Percentiles rank a stretch among this genome's conserved stretches.
These are phyloP conservation scores for Aspergillus ruber DNA, from an alignment of 2,329 filamentous ascomycete species.

Conservation along the genomic window DNA sequence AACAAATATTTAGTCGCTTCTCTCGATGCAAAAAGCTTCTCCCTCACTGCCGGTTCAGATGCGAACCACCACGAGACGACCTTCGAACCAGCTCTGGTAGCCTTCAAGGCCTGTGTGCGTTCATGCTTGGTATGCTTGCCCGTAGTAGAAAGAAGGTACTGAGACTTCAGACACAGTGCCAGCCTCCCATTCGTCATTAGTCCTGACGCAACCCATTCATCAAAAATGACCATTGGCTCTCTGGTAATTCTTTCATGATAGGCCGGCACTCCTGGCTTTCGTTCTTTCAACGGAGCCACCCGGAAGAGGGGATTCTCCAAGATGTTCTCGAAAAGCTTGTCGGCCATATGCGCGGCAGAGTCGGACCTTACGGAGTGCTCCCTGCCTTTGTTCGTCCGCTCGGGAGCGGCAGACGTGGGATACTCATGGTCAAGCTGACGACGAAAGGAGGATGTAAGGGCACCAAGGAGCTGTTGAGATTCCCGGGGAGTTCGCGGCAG, in stretches of 20 bases:
- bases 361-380: slow-evolving; percentile 15
- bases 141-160: slow-evolving; percentile 24
- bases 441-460: slow-evolving; percentile 59
- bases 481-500: slow-evolving; percentile 51
- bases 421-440: slow-evolving; percentile 56
- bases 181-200: slow-evolving; percentile 21
- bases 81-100: slow-evolving; percentile 27
- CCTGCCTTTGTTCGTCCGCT: slow-evolving; percentile 10
- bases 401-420: slow-evolving; percentile 28
- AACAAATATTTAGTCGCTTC: slow-evolving; percentile 19
- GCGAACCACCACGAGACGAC: slow-evolving; percentile 37
- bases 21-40: slow-evolving; percentile 25
- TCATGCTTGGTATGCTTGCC: slow-evolving; percentile 7
- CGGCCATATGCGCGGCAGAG: slow-evolving; percentile 27
- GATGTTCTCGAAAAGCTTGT: slow-evolving; percentile 33
- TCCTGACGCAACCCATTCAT: slow-evolving; percentile 34
- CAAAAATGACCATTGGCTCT: slow-evolving; percentile 31
- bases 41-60: slow-evolving; percentile 25
- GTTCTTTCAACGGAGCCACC: slow-evolving; percentile 25
- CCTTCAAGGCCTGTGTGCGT: slow-evolving; percentile 24
- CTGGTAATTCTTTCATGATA: slow-evolving; percentile 6
- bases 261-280: slow-evolving; percentile 8
- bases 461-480: slow-evolving; percentile 52
- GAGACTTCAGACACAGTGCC: slow-evolving; percentile 25
- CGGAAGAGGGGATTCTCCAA: slow-evolving; percentile 38